A percentile compares a stretch with the other conserved stretches of the same genome.
Evolutionary conservation across 148 eudicot species (phyloP).

Genomic region (Dysphania ambrosioides): DNA sequence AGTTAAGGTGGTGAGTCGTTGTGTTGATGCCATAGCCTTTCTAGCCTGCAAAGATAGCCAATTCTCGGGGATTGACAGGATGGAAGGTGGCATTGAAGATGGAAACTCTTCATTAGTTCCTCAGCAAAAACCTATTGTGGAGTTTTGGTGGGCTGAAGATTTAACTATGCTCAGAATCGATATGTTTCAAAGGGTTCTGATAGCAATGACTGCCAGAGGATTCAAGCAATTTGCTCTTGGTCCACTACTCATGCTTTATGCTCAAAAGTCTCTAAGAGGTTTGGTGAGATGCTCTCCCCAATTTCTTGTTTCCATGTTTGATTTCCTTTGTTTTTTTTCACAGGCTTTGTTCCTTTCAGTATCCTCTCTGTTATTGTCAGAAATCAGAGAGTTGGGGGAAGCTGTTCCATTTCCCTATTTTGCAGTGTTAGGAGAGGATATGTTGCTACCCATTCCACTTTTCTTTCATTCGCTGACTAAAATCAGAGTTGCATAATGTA

Average conservation of each 20-base stretch:
- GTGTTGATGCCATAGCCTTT: slow-evolving; percentile 72
- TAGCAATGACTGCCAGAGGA: slow-evolving; percentile 83
- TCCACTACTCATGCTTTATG: slow-evolving; percentile 85
- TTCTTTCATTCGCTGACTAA: too few species aligned
- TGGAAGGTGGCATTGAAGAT: slow-evolving; percentile 35
- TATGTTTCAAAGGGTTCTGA: slow-evolving; percentile 70
- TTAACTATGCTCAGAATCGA: slow-evolving; percentile 64
- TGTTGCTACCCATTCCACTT: neutral
- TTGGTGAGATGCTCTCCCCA: slow-evolving; percentile 63
- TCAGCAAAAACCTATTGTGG: slow-evolving; percentile 49
- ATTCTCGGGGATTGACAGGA: slow-evolving; percentile 24
- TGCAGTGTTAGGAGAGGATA: neutral
- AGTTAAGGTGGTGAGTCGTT: slow-evolving; percentile 73
- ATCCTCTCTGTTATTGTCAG: neutral
- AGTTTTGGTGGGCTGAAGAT: slow-evolving; percentile 95
- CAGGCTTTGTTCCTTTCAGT: neutral
- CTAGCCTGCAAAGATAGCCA: slow-evolving; percentile 63
- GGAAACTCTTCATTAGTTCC: slow-evolving; percentile 30
- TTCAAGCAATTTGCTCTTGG: slow-evolving; percentile 74
- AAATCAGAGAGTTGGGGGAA: neutral
- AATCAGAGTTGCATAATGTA: too few species aligned
- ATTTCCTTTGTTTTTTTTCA: neutral
- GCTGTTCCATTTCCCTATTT: neutral
- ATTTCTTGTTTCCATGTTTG: neutral
- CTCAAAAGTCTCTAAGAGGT: slow-evolving; percentile 80